phyloP scores from a whole-genome alignment of 768 basidiomycete genomes.

The Termitomyces eurrhizus region DNA sequence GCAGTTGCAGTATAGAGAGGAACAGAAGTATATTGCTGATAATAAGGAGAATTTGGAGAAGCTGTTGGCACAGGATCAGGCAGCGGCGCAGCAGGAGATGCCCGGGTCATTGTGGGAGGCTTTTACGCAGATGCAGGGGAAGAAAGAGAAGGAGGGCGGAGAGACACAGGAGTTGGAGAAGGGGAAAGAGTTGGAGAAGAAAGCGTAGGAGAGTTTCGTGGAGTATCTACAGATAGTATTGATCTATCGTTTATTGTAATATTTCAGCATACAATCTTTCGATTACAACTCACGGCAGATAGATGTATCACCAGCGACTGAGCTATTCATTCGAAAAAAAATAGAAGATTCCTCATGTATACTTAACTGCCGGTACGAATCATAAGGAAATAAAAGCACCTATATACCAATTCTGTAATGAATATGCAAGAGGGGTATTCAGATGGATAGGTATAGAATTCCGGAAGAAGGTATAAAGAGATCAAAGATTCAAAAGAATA shows the following conservation, averaged over 20 bases:
- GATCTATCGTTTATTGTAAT: neutral
- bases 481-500: neutral
- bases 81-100: slow-evolving; percentile 30
- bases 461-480: neutral
- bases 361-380: neutral
- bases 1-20: slow-evolving; percentile 44
- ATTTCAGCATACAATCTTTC: neutral
- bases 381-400: neutral
- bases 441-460: neutral
- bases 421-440: neutral
- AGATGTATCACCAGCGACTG: neutral
- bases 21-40: slow-evolving; percentile 44
- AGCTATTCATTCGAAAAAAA: neutral
- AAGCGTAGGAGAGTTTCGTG: neutral
- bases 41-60: slow-evolving; percentile 44
- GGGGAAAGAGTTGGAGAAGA: neutral
- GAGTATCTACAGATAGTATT: neutral
- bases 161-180: neutral
- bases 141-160: slow-evolving; percentile 5
- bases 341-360: neutral
- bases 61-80: slow-evolving; percentile 34
- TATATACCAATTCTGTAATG: neutral
- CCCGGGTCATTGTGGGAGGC: slow-evolving; percentile 49
- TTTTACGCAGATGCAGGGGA: slow-evolving; percentile 27
- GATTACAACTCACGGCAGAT: slow-evolving; percentile 5